Percentiles rank a stretch among this genome's conserved stretches.
Evolutionary conservation across 306 rosid species (phyloP).

Genomic region (Quillaja saponaria): DNA sequence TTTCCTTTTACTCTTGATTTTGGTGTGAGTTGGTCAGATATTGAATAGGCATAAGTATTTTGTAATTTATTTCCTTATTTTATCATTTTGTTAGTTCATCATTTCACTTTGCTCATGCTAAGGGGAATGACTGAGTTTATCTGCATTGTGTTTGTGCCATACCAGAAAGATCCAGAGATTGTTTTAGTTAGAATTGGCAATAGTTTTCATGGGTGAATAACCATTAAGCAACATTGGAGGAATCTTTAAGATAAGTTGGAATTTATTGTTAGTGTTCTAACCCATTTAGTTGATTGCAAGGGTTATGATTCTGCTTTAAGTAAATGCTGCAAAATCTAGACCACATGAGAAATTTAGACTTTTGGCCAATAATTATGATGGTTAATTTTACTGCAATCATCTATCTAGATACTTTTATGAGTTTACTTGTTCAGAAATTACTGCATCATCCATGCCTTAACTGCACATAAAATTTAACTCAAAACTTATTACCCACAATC

Average conservation of each 20-base stretch:
- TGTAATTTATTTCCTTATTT: neutral
- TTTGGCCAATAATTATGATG: no score
- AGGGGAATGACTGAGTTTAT: constrained; percentile 18
- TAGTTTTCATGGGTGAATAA: constrained; percentile 20
- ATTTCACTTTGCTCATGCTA: neutral
- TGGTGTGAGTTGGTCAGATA: constrained; percentile 8
- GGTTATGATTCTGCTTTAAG: neutral
- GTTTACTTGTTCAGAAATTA: no score
- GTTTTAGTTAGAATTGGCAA: constrained; percentile 9
- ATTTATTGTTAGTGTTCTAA: constrained; percentile 5
- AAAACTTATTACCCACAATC: no score
- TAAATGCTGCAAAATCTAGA: neutral
- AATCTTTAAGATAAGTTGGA: constrained; percentile 15
- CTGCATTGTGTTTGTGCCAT: neutral
- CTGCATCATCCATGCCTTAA: no score
- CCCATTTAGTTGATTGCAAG: constrained; percentile 13
- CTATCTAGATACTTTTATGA: no score
- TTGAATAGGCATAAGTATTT: constrained; percentile 5
- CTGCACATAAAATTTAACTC: no score
- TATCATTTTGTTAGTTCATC: no score
- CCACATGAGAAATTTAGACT: constrained; percentile 16
- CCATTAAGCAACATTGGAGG: constrained; percentile 13
- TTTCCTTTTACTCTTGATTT: constrained; percentile 10
- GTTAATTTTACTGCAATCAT: no score
- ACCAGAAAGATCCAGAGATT: neutral